Base-by-base conservation (phyloP, 2,329 filamentous ascomycete genomes). In the Botrytis porri region DNA sequence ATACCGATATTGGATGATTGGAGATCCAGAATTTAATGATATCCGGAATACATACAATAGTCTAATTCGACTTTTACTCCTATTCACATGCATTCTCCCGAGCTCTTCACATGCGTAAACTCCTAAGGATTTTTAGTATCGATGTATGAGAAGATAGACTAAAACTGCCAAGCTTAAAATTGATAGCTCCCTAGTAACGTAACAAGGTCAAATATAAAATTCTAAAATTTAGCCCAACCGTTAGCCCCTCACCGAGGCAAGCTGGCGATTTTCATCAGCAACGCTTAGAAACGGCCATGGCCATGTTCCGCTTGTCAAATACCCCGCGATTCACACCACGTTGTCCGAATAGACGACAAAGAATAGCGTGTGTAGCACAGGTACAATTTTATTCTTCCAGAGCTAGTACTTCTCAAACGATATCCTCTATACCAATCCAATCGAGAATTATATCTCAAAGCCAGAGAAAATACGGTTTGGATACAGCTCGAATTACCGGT, bases 321-420 rank as follows among this genome's bases (percentile, higher is more conserved):
- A 69, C 65, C 65, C 65, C 65, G 65, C 65, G 65, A 57, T 69
- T 57, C 48, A 25, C 65, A 69, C 22, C 65, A 69, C 65, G 25
- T 39, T 39, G 25, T 57, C 39, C 54, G 5, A 54, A 67, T 41
- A 18, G 35, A 32, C n/a, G 48, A 43, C 48, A 41, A 41, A 39
- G 45, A 29, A 67, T 57, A 29, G 35, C 41, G 29, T 29, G 16
- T 10, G n/a, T 41, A 41, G 48, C 37, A 25, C 25, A 39, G n/a
- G 48, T 29, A 43, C 61, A 29, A 43, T 32, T 29, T 54, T 43
- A 29, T 43, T 43, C 16, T 48, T 57, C 10, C 10, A 32, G 35
- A 7, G 14, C 18, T 18, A 29, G 51, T 18, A 57, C 14, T 18
- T 29, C 7, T 57, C 51, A 57, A 57, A 57, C 51, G n/a, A 29